Conservation (phyloP, 202 grass and related monocot species). For the Eragrostis tef region DNA sequence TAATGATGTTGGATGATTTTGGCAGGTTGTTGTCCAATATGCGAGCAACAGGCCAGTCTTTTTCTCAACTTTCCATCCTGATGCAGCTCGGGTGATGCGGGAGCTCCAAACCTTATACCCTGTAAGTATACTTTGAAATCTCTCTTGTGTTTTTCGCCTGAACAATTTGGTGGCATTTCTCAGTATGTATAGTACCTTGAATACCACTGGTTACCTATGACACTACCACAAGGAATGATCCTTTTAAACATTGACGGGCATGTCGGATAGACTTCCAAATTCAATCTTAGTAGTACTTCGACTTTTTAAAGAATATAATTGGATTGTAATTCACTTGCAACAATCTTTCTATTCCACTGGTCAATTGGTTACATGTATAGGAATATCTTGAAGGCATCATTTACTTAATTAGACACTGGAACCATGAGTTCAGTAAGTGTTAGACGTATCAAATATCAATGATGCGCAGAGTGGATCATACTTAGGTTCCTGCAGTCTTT, state of each 20-base stretch:
- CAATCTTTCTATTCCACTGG: neutral
- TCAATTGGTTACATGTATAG: constrained; percentile 2
- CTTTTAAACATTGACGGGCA: neutral
- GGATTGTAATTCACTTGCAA: neutral
- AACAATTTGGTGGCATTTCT: no score
- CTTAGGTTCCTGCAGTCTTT: neutral
- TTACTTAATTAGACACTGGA: neutral
- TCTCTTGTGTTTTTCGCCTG: neutral
- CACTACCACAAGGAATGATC: neutral
- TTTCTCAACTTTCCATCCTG: constrained; percentile 92
- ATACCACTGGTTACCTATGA: constrained; percentile 3
- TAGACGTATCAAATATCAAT: neutral
- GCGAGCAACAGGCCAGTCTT: constrained; percentile 69
- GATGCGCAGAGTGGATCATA: neutral
- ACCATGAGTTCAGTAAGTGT: neutral
- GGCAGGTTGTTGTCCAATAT: constrained; percentile 67
- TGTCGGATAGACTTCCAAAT: neutral
- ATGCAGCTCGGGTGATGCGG: constrained; percentile 55
- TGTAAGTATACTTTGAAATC: constrained; percentile 56
- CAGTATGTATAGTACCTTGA: no score
- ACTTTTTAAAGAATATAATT: neutral
- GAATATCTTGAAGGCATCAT: neutral
- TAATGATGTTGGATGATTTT: constrained; percentile 12
- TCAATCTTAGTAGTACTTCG: neutral
- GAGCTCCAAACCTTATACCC: constrained; percentile 74